These are phyloP conservation scores for Solanum boliviense DNA, from an alignment of 257 asterid genomes.

Conservation along the genomic window DNA sequence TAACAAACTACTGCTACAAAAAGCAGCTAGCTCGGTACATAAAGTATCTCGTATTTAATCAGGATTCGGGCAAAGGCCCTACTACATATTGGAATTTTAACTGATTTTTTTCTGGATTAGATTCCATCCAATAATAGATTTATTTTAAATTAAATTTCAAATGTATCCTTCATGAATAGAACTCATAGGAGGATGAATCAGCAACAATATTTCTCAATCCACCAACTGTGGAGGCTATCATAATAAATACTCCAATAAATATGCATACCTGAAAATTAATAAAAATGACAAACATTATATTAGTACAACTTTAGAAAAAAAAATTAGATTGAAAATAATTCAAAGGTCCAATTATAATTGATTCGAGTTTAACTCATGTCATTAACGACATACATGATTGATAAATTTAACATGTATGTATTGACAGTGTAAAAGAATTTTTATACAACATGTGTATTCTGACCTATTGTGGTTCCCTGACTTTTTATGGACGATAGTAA, in stretches of 20 bases:
- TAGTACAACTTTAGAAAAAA: neutral
- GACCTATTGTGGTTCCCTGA: neutral
- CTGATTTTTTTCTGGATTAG: too few relatives aligned
- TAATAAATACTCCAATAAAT: constrained; percentile 47
- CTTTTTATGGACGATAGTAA: neutral
- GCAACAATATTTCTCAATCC: constrained; percentile 64
- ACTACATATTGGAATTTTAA: neutral
- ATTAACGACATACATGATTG: neutral
- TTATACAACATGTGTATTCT: neutral
- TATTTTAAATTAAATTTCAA: neutral
- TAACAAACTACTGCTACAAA: neutral
- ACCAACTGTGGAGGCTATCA: constrained; percentile 78
- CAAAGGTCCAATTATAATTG: neutral
- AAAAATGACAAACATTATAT: neutral
- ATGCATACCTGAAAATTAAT: constrained; percentile 38
- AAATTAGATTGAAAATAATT: neutral
- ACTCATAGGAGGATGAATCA: constrained; percentile 67
- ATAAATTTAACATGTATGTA: neutral
- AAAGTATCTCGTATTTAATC: neutral
- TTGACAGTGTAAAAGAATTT: neutral
- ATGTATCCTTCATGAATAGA: constrained; percentile 35
- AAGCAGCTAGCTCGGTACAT: neutral
- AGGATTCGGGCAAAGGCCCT: neutral
- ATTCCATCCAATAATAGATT: neutral
- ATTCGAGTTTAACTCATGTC: neutral